Percentiles rank a stretch among this genome's conserved stretches.
Evolutionary conservation across 805 yeast species (phyloP).

Genomic region (Candida namnaoensis): DNA sequence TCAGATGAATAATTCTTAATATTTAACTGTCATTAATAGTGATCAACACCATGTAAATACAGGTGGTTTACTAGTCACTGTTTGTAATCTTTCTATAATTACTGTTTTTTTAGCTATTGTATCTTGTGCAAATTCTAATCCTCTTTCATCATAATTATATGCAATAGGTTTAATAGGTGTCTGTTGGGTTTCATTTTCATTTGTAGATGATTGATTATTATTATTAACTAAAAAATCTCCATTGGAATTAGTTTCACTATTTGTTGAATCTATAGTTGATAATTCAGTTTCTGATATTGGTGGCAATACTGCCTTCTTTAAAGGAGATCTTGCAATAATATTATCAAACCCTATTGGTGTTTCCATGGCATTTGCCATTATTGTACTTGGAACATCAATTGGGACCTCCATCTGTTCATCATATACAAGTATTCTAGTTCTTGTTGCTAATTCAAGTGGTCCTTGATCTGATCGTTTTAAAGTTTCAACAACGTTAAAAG

Average conservation of each 20-base stretch:
- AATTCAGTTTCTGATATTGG: neutral
- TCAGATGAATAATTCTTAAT: too few species aligned
- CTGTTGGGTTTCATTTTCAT: neutral
- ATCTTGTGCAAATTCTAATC: conserved; percentile 6
- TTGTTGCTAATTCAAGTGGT: conserved; percentile 56
- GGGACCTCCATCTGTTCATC: conserved; percentile 60
- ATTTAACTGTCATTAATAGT: too few species aligned
- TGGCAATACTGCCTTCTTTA: neutral
- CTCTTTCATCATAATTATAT: neutral
- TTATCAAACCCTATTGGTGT: conserved; percentile 20
- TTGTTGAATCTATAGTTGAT: too few species aligned
- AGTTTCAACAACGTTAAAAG: conserved; percentile 65
- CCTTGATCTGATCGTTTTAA: conserved; percentile 49
- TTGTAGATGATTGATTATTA: too few species aligned
- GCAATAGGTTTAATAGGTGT: neutral
- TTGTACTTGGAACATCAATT: conserved; percentile 24
- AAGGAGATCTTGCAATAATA: neutral
- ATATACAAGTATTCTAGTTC: conserved; percentile 46
- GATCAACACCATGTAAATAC: conserved; percentile 58
- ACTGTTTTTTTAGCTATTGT: conserved; percentile 30
- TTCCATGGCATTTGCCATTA: conserved; percentile 34
- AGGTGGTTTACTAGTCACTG: conserved; percentile 47
- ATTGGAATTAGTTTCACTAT: too few species aligned
- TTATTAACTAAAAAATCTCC: too few species aligned
- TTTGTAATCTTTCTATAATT: conserved; percentile 51